phyloP scores from a whole-genome alignment of 164 flowering plant genomes.

The Vitis amurensis region DNA sequence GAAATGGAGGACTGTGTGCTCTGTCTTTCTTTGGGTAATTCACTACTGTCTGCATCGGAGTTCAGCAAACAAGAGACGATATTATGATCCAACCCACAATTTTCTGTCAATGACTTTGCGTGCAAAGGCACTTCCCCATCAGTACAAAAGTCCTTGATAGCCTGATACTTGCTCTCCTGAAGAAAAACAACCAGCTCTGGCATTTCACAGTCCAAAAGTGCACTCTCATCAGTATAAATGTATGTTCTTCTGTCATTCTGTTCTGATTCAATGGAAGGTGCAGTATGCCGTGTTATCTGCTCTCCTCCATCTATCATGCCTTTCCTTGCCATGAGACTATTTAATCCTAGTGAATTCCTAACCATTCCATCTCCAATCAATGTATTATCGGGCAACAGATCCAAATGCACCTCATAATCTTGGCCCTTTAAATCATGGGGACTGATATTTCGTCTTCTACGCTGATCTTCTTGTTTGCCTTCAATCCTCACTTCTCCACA shows the following conservation, averaged over 20 bases:
- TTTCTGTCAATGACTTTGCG: conserved; percentile 9
- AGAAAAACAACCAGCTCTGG: conserved; percentile 41
- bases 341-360: not conserved
- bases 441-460: too few relatives aligned
- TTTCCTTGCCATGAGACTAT: not conserved
- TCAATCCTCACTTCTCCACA: too few relatives aligned
- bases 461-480: too few relatives aligned
- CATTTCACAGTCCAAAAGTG: conserved; percentile 25
- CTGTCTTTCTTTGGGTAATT: not conserved
- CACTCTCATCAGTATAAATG: conserved; percentile 23
- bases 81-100: conserved; percentile 10
- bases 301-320: not conserved
- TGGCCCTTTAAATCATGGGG: not conserved
- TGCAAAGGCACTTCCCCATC: conserved; percentile 24
- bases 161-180: conserved; percentile 22
- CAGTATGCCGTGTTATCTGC: not conserved
- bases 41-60: conserved; percentile 1
- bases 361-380: not conserved
- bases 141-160: conserved; percentile 40
- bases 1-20: conserved; percentile 5
- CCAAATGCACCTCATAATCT: not conserved
- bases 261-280: not conserved
- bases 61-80: not conserved
- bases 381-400: not conserved
- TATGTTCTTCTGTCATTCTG: conserved; percentile 1